Evolutionary conservation across 129 eudicot genomes (phyloP), one percentile per base, ranked within the genome.

Genomic region (Mikania micrantha): DNA sequence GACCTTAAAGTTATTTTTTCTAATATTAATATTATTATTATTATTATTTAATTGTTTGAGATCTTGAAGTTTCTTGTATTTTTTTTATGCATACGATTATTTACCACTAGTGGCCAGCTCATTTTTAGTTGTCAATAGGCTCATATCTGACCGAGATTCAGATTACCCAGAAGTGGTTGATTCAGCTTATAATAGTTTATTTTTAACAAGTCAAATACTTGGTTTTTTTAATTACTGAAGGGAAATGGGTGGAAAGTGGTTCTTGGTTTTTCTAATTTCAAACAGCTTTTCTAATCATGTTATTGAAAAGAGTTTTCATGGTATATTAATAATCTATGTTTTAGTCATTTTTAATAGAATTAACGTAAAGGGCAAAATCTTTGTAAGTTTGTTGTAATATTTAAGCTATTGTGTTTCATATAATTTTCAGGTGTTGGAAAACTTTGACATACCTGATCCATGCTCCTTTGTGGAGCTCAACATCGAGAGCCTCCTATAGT

Each of bases 391-490:
- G 19, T 16, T 15, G 13, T 36, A 35, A 35, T 39, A 9, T 21
- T 28, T 8, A 38, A 68, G n/a, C 19, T 67, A n/a, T 32, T 34
- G 3, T 49, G 9, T 19, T 50, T 59, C 13, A 7, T 28, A 5
- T 8, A 60, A 17, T 13, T 74, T 80, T 38, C 88, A 88, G 96
- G 98, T 93, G n/a, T 74, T 89, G 70, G 66, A 75, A n/a, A 89
- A 93, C 71, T 93, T 88, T 69, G 98, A 78, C 79, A 88, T 93
- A 65, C 79, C 96, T 7, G 92, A 86, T 72, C 88, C 96, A 4
- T 93, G 98, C 69, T 88, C 98, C 22, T 89, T 80, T 9, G 65
- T 93, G 71, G 98, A 93, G 82, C 82, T 93, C 36, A 77, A 85
- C 82, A 47, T 88, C 9, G 87, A 84, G 75, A 76, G 38, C 62